Evolutionary conservation across 2,329 filamentous ascomycete genomes (phyloP), one percentile per base, ranked within the genome.

Genomic region (Verticillium alfalfae): DNA sequence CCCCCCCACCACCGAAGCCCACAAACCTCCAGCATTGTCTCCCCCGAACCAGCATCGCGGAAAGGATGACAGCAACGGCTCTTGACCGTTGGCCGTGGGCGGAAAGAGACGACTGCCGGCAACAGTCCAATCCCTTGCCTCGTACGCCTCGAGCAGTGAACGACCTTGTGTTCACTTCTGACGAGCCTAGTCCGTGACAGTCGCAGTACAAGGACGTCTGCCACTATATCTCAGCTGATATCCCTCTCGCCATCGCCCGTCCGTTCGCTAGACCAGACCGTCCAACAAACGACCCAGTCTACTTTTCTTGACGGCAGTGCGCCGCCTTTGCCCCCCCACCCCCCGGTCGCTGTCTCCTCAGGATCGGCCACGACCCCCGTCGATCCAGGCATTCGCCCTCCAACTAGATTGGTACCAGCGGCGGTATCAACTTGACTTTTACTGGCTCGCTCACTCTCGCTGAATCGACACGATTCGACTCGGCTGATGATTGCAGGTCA

Each of bases 1-100:
- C 63, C 61, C 61, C 63, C 63, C 63, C 61, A 61, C 63, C 60
- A 56, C 61, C 58, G 37, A 58, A 61, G 57, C 31, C 63, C 61
- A 63, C 45, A 49, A 49, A n/a, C 45, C 6, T 10, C 45, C 7
- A 18, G 45, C 26, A 26, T 26, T 26, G 9, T 22, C n/a, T 12
- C 22, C 22, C 45, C 45, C 45, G 45, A 49, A 49, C 45, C 45
- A 49, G 12, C 45, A 49, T 49, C 45, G 18, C 45, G 18, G 45
- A 22, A 49, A 49, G 45, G 45, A 49, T 49, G 18, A 18, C 45
- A 49, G 45, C 45, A 49, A 26, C 45, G 45, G 45, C 45, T 49
- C n/a, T 49, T 18, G n/a, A 49, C n/a, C 45, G 45, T 49, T 26
- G 45, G 45, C n/a, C 45, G 9, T 49, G 22, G 45, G 22, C 18